Base-by-base conservation (phyloP, 441 rosid species). In the Francoa sonchifolia region DNA sequence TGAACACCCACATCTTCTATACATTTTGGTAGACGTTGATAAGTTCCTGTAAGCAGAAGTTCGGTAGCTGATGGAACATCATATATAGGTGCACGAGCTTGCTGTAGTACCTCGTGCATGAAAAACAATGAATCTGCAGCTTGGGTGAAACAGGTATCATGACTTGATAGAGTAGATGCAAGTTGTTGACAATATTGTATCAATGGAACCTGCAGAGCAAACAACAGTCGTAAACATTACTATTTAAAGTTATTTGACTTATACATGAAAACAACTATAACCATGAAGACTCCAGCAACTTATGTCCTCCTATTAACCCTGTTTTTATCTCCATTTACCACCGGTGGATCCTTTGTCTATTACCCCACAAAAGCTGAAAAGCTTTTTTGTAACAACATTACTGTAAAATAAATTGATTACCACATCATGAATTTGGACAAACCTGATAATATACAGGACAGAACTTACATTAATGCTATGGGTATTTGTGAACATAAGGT, bases 21-120 rank as follows among this genome's bases (percentile, higher is more conserved):
- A 46, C 95, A 92, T 70, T 87, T 87, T 23, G 97, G 95, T 37
- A 92, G 51, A 5, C 95, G 94, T 66, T 77, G 74, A 66, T 83
- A 87, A 44, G 89, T 81, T 51, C 99, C 97, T 6, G 95, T 77
- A 16, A 92, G 83, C 40, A 87, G 71, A 22, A 92, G 55, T 67
- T 92, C 97, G 51, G 74, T 62, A 51, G 99, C 94, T 54, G 99
- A 87, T 31, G 99, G 95, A 66, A 87, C 94, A 29, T 92, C 97
- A 61, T 92, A 92, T 20, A 85, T 73, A 25, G 99, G 99, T 42
- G 95, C 97, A 13, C 94, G 97, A 47, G 99, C 97, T 72, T 92
- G 97, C 50, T 83, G 99, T 39, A 92, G 60, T 46, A 92, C 94
- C 66, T 92, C 99, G 36, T 83, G 97, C 99, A 92, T 79, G 65